These are phyloP conservation scores for Cercospora berteroae DNA, from an alignment of 2,329 filamentous ascomycete species.

Conservation along the genomic window DNA sequence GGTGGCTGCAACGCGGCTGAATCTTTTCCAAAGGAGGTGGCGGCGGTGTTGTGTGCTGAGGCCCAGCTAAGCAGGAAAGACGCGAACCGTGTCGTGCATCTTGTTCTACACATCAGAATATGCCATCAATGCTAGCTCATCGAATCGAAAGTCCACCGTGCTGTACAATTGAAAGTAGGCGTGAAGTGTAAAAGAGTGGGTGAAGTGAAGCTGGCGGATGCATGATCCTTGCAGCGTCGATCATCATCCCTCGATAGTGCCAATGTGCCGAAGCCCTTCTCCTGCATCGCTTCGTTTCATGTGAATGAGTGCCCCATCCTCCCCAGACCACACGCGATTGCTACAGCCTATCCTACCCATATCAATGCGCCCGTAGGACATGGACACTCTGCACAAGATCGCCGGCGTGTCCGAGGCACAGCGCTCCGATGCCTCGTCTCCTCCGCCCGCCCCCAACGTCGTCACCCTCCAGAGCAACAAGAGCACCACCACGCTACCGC, in stretches of 20 bases:
- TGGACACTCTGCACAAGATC: conserved; percentile 38
- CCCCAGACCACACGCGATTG: conserved; percentile 6
- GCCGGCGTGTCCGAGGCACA: conserved; percentile 36
- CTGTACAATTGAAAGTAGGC: background rate
- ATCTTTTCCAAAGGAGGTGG: background rate
- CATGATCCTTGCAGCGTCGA: background rate
- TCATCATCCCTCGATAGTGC: conserved; percentile 1
- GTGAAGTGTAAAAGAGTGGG: background rate
- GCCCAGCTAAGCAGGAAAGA: background rate
- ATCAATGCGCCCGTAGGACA: conserved; percentile 16
- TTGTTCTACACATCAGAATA: background rate
- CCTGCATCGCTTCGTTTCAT: background rate
- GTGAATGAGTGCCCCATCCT: background rate
- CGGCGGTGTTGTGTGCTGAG: background rate
- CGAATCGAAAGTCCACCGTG: background rate
- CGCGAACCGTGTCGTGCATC: background rate
- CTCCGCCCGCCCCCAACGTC: conserved; percentile 20
- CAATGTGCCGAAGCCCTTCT: background rate
- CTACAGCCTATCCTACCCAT: conserved; percentile 2
- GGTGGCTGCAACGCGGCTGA: background rate
- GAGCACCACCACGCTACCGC: conserved; percentile 28
- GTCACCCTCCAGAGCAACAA: conserved; percentile 8
- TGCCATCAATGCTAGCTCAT: background rate
- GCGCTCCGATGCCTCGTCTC: conserved; percentile 24
- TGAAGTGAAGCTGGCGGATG: background rate